A percentile compares a stretch with the other conserved stretches of the same genome.
phyloP scores from a whole-genome alignment of 2,329 filamentous ascomycete genomes.

The Colletotrichum sp. region DNA sequence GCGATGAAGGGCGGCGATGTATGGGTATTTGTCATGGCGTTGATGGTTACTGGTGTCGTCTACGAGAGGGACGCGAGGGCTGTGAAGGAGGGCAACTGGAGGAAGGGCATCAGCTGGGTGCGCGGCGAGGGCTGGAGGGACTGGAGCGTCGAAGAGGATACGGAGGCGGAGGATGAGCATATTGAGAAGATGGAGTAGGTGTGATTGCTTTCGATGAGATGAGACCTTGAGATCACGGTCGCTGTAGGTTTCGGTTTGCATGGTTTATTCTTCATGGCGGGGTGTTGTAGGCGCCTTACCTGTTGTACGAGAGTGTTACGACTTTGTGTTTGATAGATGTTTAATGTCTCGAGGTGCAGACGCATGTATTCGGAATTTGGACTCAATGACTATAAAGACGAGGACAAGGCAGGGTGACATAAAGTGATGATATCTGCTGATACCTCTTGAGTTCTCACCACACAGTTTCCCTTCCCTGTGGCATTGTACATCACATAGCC shows the following conservation, averaged over 20 bases:
- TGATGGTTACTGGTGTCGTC: slow-evolving; percentile 79
- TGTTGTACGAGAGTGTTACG: not conserved
- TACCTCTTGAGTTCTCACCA: no score
- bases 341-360: not conserved
- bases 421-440: no score
- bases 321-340: not conserved
- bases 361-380: no score
- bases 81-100: slow-evolving; percentile 68
- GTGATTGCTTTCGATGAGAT: not conserved
- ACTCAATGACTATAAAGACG: no score
- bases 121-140: slow-evolving; percentile 79
- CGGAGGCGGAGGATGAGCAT: slow-evolving; percentile 49
- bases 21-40: slow-evolving; percentile 78
- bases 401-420: no score
- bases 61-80: slow-evolving; percentile 75
- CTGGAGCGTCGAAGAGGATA: slow-evolving; percentile 60
- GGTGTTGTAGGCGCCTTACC: not conserved
- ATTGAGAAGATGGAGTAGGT: not conserved
- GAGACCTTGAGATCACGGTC: not conserved
- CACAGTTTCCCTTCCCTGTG: no score
- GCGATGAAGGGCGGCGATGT: slow-evolving; percentile 85
- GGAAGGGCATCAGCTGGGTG: slow-evolving; percentile 77
- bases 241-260: not conserved
- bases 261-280: not conserved
- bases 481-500: no score